These are phyloP conservation scores for Paramecium octaurelia DNA, from an alignment of 73 alveolate species.

Conservation along the genomic window DNA sequence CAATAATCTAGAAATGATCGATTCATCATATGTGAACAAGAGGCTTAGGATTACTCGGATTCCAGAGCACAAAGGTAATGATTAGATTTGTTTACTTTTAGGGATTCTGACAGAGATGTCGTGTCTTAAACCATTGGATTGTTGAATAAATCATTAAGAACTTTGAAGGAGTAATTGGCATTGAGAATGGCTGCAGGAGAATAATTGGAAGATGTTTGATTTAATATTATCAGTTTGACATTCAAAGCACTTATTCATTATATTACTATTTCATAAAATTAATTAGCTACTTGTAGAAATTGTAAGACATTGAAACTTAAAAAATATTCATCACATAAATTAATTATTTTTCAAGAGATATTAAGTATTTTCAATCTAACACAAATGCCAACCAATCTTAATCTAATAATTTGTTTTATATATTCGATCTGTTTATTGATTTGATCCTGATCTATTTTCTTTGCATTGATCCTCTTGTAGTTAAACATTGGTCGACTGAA, in stretches of 20 bases:
- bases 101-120: constrained; percentile 2
- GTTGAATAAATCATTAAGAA: neutral
- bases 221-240: neutral
- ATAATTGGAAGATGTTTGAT: neutral
- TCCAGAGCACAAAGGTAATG: neutral
- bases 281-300: neutral
- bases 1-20: neutral
- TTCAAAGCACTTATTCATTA: neutral
- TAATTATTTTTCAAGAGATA: neutral
- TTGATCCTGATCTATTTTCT: neutral
- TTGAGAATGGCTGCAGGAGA: neutral
- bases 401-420: neutral
- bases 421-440: neutral
- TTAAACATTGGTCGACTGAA: neutral
- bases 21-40: neutral
- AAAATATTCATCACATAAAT: neutral
- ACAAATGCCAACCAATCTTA: constrained; percentile 17
- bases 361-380: neutral
- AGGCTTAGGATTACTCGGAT: constrained; percentile 6
- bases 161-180: constrained; percentile 13
- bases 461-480: neutral
- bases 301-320: neutral
- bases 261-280: neutral
- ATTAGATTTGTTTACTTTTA: neutral
- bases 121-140: constrained; percentile 13